A percentile compares a stretch with the other conserved stretches of the same genome.
These are phyloP conservation scores for Poronia punctata DNA, from an alignment of 495 filamentous ascomycete species.

Conservation along the genomic window DNA sequence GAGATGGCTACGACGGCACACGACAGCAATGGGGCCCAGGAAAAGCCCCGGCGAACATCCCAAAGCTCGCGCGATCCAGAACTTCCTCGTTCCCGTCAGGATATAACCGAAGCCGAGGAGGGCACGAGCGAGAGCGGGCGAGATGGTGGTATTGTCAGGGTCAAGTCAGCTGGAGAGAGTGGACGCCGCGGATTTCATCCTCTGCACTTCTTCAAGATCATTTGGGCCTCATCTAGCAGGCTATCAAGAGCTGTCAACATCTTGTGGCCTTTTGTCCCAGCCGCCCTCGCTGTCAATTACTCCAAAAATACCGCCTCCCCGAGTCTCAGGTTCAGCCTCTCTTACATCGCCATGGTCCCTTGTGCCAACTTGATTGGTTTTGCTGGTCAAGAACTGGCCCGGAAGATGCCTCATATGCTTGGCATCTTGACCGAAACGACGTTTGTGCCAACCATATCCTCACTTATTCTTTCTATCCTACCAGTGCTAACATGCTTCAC, in stretches of 20 bases:
- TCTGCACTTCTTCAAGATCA: constrained; percentile 32
- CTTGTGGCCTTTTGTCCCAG: constrained; percentile 49
- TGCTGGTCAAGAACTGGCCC: constrained; percentile 70
- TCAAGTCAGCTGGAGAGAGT: constrained; percentile 35
- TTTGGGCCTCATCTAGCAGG: constrained; percentile 33
- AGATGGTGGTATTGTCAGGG: constrained; percentile 9
- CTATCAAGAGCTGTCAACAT: constrained; percentile 39
- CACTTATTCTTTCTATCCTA: not conserved
- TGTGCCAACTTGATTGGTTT: constrained; percentile 85
- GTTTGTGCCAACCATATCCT: constrained; percentile 13
- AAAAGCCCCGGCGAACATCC: constrained; percentile 12
- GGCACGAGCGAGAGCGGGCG: not conserved
- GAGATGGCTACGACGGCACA: constrained; percentile 2
- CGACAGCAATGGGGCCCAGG: constrained; percentile 11
- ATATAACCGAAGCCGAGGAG: constrained; percentile 4
- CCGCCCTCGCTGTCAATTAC: constrained; percentile 42
- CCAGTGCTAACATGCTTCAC: not conserved
- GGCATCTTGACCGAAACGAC: constrained; percentile 74
- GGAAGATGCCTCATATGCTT: constrained; percentile 70
- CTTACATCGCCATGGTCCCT: constrained; percentile 67
- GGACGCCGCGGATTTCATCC: constrained; percentile 40
- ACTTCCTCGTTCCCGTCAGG: constrained; percentile 18
- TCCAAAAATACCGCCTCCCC: constrained; percentile 47
- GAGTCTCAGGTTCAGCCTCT: constrained; percentile 34
- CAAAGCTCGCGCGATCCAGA: constrained; percentile 9